Conservation (phyloP, 1,284 basidiomycete species). For the Cutaneotrichosporon daszewskae region DNA sequence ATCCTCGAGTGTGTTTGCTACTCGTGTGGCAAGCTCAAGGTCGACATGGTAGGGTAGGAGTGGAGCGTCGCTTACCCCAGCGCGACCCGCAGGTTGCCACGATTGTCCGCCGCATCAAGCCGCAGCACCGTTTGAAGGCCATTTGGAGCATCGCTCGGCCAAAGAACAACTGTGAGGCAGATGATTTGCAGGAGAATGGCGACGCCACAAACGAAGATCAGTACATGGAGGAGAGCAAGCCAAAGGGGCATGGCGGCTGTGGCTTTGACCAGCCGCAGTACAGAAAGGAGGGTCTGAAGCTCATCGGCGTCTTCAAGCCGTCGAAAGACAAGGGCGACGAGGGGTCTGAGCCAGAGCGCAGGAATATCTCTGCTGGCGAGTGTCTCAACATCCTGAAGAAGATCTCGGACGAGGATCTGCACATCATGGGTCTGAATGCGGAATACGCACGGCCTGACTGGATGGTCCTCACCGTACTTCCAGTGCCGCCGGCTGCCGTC, state of each 20-base stretch:
- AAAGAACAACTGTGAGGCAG: slow-evolving; percentile 78
- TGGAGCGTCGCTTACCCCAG: slow-evolving; percentile 44
- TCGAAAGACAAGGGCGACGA: slow-evolving; percentile 82
- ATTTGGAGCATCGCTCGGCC: slow-evolving; percentile 64
- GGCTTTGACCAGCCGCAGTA: slow-evolving; percentile 87
- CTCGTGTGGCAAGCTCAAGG: slow-evolving; percentile 96
- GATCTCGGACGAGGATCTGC: slow-evolving; percentile 85
- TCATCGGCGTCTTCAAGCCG: slow-evolving; percentile 94
- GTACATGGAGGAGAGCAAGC: slow-evolving; percentile 47
- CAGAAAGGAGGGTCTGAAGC: slow-evolving; percentile 90
- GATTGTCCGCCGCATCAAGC: slow-evolving; percentile 76
- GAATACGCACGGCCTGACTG: slow-evolving; percentile 97
- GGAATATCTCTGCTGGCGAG: slow-evolving; percentile 78
- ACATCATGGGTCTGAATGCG: slow-evolving; percentile 85
- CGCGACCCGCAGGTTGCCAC: slow-evolving; percentile 75
- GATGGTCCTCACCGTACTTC: slow-evolving; percentile 98
- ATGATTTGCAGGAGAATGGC: slow-evolving; percentile 63
- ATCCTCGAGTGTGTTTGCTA: slow-evolving; percentile 98
- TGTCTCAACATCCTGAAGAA: slow-evolving; percentile 90
- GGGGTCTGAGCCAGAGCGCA: slow-evolving; percentile 81
- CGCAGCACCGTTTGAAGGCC: slow-evolving; percentile 78
- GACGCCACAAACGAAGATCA: slow-evolving; percentile 62
- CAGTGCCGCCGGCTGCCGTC: slow-evolving; percentile 95
- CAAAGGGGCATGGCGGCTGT: slow-evolving; percentile 82
- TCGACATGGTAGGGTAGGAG: slow-evolving; percentile 71